Base-by-base conservation (phyloP, 2,329 filamentous ascomycete genomes). In the Ilyonectria sp. region DNA sequence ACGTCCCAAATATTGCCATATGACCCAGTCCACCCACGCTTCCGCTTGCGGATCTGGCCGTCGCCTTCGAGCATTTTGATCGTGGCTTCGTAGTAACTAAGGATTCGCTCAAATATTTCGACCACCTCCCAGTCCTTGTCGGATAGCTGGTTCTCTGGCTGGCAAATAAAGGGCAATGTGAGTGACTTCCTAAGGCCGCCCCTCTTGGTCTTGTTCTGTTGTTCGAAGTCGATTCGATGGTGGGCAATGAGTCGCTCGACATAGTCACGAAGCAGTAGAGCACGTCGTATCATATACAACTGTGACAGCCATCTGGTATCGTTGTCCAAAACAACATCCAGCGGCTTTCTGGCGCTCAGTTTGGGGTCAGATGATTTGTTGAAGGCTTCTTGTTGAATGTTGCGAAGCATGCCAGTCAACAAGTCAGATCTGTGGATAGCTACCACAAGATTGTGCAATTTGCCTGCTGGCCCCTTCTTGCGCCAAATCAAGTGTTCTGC, bases 281-380 rank as follows among this genome's bases (percentile, higher is more conserved):
- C 23, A 3, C 23, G 67, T 23, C 64, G 47, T 15, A 71, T 70
- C 59, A 70, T 67, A 40, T 70, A 67, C 3, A 68, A 35, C 26
- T 69, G 60, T 3, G 63, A 71, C 17, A 73, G 56, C 68, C 68
- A 71, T 19, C 66, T 46, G 11, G 69, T 69, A 35, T 63, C 58
- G 17, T 67, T 67, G 54, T 73, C 63, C 2, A 65, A 15, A 13
- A 70, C 55, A 3, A 73, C 31, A 58, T 66, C 49, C 2, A 70
- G 19, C 21, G 66, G 62, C 19, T 66, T 62, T n/a, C 57, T 62
- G 1, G 52, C 50, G 52, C 49, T 63, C 23, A 35, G 31, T 29
- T 19, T 33, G 43, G 58, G 57, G 49, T 64, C 65, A 11, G 53
- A 26, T 31, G 65, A 60, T 53, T 21, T 21, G 11, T 23, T 40